Evolutionary conservation across 495 filamentous ascomycete species (phyloP).

Genomic region (Clohesyomyces aquaticus): DNA sequence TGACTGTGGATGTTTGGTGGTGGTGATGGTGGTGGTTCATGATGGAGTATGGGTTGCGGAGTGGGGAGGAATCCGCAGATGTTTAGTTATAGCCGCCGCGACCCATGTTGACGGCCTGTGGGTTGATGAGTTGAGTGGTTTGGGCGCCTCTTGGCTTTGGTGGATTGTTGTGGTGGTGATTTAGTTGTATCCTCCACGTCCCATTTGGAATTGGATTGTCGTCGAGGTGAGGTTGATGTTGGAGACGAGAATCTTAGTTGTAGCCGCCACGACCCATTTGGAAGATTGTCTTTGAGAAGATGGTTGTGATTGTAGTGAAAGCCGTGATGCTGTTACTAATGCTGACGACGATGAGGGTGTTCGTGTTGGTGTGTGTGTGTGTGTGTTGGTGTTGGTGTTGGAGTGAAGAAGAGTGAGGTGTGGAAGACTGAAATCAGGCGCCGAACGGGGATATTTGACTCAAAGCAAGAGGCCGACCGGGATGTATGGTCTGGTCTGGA

Average conservation of each 20-base stretch:
- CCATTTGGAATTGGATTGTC: conserved; percentile 24
- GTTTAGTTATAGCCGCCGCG: conserved; percentile 61
- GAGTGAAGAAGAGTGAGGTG: conserved; percentile 1
- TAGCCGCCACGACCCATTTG: conserved; percentile 60
- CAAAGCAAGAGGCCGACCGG: background rate
- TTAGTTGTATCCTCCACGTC: conserved; percentile 42
- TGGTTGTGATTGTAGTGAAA: conserved; percentile 7
- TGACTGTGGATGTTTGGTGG: conserved; percentile 3
- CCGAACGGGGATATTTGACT: background rate
- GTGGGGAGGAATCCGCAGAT: background rate
- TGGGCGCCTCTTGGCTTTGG: conserved; percentile 26
- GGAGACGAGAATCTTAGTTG: conserved; percentile 47
- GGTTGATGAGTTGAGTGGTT: conserved; percentile 3
- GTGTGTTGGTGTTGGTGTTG: background rate
- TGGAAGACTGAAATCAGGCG: conserved; percentile 10
- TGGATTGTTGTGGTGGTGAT: conserved; percentile 11
- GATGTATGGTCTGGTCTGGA: background rate
- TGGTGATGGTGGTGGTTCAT: conserved; percentile 17
- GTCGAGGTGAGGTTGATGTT: background rate
- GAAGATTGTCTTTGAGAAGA: conserved; percentile 13
- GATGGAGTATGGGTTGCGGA: background rate
- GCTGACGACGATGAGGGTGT: conserved; percentile 1
- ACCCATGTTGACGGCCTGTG: conserved; percentile 48
- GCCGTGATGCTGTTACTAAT: background rate
- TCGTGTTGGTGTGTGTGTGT: background rate